phyloP scores from a whole-genome alignment of 495 filamentous ascomycete genomes.

The Poronia punctata region DNA sequence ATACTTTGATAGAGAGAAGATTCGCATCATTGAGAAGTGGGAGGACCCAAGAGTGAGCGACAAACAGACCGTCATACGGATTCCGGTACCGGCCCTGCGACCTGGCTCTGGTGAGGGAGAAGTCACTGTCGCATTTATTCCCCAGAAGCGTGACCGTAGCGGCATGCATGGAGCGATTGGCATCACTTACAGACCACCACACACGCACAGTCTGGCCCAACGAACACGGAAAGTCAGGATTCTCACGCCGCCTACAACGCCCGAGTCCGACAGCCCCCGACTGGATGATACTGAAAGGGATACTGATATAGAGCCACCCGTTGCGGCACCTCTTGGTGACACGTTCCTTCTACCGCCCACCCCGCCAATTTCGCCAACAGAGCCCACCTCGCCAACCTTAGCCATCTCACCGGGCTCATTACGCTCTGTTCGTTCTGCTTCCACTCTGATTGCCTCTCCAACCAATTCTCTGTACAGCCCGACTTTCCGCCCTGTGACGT shows the following conservation, averaged over 20 bases:
- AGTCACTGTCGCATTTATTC: constrained; percentile 58
- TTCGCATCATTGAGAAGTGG: constrained; percentile 48
- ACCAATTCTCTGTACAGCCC: constrained; percentile 4
- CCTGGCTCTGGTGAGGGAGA: constrained; percentile 47
- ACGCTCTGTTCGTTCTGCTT: constrained; percentile 27
- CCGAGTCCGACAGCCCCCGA: constrained; percentile 30
- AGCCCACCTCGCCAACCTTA: constrained; percentile 26
- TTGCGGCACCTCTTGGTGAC: constrained; percentile 27
- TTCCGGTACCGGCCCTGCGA: constrained; percentile 39
- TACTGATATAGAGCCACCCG: constrained; percentile 32
- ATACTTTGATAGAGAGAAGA: constrained; percentile 50
- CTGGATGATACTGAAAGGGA: constrained; percentile 42
- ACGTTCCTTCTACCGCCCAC: constrained; percentile 38
- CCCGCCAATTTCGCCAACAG: constrained; percentile 24
- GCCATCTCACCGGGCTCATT: constrained; percentile 23
- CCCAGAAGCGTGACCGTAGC: constrained; percentile 52
- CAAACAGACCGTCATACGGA: constrained; percentile 28
- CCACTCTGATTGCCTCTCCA: constrained; percentile 24
- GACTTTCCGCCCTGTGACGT: constrained; percentile 16
- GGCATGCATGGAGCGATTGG: constrained; percentile 60
- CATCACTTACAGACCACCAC: constrained; percentile 60
- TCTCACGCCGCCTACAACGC: constrained; percentile 28
- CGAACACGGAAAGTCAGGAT: constrained; percentile 9
- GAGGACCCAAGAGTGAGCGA: constrained; percentile 38
- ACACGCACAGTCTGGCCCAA: constrained; percentile 11